A percentile compares a stretch with the other conserved stretches of the same genome.
Evolutionary conservation across 2,329 filamentous ascomycete genomes (phyloP).

Genomic region (Talaromyces albobiverticillius): DNA sequence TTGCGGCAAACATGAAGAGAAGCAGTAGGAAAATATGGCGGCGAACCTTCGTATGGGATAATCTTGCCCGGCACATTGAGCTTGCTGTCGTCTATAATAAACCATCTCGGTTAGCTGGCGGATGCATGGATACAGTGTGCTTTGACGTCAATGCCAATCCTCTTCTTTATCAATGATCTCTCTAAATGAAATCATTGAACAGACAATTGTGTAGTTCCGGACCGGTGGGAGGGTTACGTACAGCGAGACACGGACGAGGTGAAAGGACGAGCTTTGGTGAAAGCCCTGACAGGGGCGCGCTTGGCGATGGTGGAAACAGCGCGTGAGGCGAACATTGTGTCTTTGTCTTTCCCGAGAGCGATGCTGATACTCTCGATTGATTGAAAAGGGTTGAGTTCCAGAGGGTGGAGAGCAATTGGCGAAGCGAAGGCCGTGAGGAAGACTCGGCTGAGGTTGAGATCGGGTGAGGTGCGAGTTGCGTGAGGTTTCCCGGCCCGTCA

Average conservation of each 20-base stretch:
- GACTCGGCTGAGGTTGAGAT: conserved; percentile 12
- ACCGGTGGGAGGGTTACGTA: conserved; percentile 32
- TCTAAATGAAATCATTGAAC: background rate
- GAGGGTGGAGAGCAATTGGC: conserved; percentile 14
- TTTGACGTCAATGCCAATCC: background rate
- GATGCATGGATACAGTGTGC: background rate
- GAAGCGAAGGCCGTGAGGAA: conserved; percentile 6
- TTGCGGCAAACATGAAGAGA: background rate
- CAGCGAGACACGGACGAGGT: conserved; percentile 44
- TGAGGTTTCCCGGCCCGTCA: conserved; percentile 17
- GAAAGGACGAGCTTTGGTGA: conserved; percentile 43
- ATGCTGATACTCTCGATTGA: background rate
- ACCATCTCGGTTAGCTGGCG: conserved; percentile 5
- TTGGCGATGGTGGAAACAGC: conserved; percentile 45
- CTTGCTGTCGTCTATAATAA: conserved; percentile 30
- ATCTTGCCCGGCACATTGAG: conserved; percentile 43
- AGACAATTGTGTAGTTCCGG: background rate
- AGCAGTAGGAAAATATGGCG: background rate
- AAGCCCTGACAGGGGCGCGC: conserved; percentile 42
- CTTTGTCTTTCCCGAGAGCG: conserved; percentile 12
- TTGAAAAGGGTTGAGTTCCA: background rate
- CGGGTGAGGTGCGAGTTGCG: conserved; percentile 15
- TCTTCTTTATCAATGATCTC: background rate
- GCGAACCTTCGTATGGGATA: conserved; percentile 45
- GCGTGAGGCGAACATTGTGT: conserved; percentile 48